These are phyloP conservation scores for Lactifluus volemus DNA, from an alignment of 768 basidiomycete genomes.

Conservation along the genomic window DNA sequence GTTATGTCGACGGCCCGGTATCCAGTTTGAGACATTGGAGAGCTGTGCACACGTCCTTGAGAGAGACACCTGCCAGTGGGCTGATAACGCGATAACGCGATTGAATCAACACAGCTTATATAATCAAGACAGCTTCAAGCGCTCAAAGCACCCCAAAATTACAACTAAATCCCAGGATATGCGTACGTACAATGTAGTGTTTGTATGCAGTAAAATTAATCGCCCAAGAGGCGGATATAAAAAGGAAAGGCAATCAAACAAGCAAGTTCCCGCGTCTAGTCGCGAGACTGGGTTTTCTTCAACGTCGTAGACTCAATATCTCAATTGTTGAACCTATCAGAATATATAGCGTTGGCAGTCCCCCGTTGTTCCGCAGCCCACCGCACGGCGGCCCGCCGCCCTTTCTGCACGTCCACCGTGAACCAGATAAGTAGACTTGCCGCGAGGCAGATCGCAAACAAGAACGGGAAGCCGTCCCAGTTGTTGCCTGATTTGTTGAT, in stretches of 20 bases:
- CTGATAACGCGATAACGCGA: too few relatives aligned
- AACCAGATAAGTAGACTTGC: slow-evolving; percentile 78
- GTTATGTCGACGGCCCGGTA: too few relatives aligned
- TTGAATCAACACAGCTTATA: too few relatives aligned
- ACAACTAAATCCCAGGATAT: too few relatives aligned
- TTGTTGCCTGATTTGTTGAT: slow-evolving; percentile 64
- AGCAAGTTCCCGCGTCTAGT: neutral
- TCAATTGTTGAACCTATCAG: neutral
- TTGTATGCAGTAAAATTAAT: neutral
- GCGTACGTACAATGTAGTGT: neutral
- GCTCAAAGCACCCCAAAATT: too few relatives aligned
- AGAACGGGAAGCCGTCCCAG: slow-evolving; percentile 80
- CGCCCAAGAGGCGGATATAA: neutral
- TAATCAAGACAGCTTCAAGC: too few relatives aligned
- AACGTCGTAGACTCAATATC: neutral
- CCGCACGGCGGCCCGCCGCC: slow-evolving; percentile 31
- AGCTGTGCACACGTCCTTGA: too few relatives aligned
- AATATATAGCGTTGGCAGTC: neutral
- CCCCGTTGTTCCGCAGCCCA: slow-evolving; percentile 28
- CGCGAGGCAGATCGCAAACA: slow-evolving; percentile 58
- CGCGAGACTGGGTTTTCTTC: neutral
- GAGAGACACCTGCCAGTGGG: too few relatives aligned
- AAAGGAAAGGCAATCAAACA: neutral
- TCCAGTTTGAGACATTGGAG: too few relatives aligned
- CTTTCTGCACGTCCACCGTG: slow-evolving; percentile 33